Percentiles rank a stretch among this genome's conserved stretches.
Evolutionary conservation across 495 filamentous ascomycete genomes (phyloP).

Genomic region (Pseudoneurospora amorphoporcata): DNA sequence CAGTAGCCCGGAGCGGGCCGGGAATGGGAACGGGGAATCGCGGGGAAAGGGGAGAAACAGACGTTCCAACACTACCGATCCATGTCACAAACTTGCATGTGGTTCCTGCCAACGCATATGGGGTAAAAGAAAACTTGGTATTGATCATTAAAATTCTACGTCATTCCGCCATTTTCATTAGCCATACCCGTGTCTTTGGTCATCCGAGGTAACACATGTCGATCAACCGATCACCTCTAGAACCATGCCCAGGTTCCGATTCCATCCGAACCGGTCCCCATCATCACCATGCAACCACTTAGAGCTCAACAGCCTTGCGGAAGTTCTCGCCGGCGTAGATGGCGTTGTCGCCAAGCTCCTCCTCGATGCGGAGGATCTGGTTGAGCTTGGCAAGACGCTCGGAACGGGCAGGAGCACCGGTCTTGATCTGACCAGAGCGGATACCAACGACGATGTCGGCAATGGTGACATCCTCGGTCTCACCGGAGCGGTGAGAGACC

Average conservation of each 20-base stretch:
- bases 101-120: not conserved
- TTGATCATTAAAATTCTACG: conserved; percentile 13
- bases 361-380: conserved; percentile 99
- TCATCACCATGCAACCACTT: conserved; percentile 17
- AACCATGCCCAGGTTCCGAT: conserved; percentile 3
- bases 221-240: conserved; percentile 6
- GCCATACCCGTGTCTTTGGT: conserved; percentile 11
- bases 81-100: not conserved
- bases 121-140: conserved; percentile 10
- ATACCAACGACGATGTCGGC: conserved; percentile 95
- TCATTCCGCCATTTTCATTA: conserved; percentile 20
- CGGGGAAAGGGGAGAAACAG: not conserved
- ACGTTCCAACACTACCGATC: not conserved
- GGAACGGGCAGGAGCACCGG: conserved; percentile 87
- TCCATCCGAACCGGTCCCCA: conserved; percentile 8
- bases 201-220: conserved; percentile 13
- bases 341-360: conserved; percentile 89
- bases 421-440: conserved; percentile 97
- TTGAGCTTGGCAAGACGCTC: conserved; percentile 99
- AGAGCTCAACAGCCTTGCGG: conserved; percentile 80
- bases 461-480: conserved; percentile 99
- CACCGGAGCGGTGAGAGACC: conserved; percentile 97
- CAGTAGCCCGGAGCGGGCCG: not conserved
- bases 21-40: not conserved
- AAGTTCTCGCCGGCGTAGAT: conserved; percentile 87